Evolutionary conservation across 768 basidiomycete species (phyloP).

Genomic region (Russula sp.): DNA sequence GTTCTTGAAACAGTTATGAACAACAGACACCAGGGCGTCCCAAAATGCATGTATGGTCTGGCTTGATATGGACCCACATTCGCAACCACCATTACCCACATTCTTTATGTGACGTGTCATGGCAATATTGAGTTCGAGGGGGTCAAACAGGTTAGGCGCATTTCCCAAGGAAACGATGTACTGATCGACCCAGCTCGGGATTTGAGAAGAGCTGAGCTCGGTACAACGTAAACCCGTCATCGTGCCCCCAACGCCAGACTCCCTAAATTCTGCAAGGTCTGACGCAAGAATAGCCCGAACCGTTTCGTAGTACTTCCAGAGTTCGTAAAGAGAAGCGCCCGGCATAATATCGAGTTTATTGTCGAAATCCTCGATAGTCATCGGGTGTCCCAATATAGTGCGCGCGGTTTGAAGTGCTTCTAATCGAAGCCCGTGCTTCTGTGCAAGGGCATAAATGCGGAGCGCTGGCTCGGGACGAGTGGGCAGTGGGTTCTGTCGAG

Average conservation of each 20-base stretch:
- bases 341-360: background rate
- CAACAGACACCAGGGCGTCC: background rate
- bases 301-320: conserved; percentile 11
- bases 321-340: conserved; percentile 3
- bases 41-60: conserved; percentile 1
- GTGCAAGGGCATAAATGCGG: conserved; percentile 2
- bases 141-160: background rate
- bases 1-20: background rate
- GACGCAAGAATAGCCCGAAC: background rate
- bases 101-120: background rate
- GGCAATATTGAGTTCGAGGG: background rate
- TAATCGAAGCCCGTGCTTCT: background rate
- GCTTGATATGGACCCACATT: background rate
- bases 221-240: background rate
- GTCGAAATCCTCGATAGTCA: background rate
- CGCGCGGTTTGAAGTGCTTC: no score
- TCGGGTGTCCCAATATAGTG: background rate
- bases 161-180: background rate
- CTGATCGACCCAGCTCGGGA: background rate
- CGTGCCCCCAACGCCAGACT: no score
- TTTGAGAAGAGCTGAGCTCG: background rate
- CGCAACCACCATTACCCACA: background rate
- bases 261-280: background rate
- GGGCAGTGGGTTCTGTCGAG: background rate
- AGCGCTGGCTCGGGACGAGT: conserved; percentile 4